Base-by-base conservation (phyloP, 225 moss, liverwort and hornwort species). In the Pseudisothecium myosuroides region DNA sequence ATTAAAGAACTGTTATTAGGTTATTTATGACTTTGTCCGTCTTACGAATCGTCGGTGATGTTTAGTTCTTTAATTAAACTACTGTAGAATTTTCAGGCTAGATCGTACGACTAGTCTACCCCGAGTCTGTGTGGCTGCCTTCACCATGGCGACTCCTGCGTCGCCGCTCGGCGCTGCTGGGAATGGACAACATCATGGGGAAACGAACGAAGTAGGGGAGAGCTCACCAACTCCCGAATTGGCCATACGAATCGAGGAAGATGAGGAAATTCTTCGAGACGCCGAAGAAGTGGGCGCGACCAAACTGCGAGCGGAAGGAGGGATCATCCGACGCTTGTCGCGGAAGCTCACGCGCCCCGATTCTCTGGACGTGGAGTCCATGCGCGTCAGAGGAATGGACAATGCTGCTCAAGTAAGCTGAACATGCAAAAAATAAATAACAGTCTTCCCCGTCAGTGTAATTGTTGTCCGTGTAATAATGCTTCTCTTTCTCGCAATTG, bases 321-420 rank as follows among this genome's bases (percentile, higher is more conserved):
- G 85, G 73, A 68, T 89, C 3, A 85, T 92, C 37, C 84, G 93
- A 37, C 92, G 94, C 59, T 80, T 92, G 88, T 78, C 92, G 24
- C 90, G 92, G 65, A 94, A 93, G 85, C 81, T 94, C 78, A 93
- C 93, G 52, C 91, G 94, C 32, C 90, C 89, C 63, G 94, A 94
- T 45, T 94, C 94, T n/a, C 83, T 94, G 27, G 94, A 94, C 69
- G 89, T 94, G 36, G 94, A 94, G 84, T 92, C 94, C 47, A 93
- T 94, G 94, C 91, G 90, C 62, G 77, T 94, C 37, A 86, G 26
- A 82, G 92, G 89, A n/a, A 91, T 94, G 94, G 92, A 91, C 27
- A 39, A 85, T 63, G 85, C 71, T 54, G 60, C 55, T 45, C 75
- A 81, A 50, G 91, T 91, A 84, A 91, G 89, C n/a, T 41, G 17